Percentiles rank a stretch among this genome's conserved stretches.
These are phyloP conservation scores for Boletus huronensis DNA, from an alignment of 768 basidiomycete genomes.

Conservation along the genomic window DNA sequence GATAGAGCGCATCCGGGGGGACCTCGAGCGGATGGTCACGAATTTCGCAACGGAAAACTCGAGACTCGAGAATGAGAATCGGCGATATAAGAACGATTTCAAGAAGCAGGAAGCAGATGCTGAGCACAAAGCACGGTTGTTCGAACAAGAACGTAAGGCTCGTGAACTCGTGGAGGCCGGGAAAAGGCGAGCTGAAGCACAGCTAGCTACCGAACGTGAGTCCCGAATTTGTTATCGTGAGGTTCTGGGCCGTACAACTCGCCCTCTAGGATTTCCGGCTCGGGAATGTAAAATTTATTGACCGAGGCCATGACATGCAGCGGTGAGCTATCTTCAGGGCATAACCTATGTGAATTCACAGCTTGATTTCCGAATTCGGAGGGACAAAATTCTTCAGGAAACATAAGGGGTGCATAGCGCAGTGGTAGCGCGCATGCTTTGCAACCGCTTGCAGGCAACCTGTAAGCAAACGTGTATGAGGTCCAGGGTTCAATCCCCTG, in stretches of 20 bases:
- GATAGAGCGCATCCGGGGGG: conserved; percentile 38
- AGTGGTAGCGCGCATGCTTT: conserved; percentile 42
- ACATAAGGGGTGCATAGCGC: conserved; percentile 15
- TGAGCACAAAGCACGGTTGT: conserved; percentile 13
- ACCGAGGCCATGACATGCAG: neutral
- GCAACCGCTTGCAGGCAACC: conserved; percentile 15
- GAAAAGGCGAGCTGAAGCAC: conserved; percentile 14
- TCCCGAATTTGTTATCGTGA: too few species aligned
- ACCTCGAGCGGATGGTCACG: conserved; percentile 38
- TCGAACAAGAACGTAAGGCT: conserved; percentile 26
- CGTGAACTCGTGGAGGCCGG: conserved; percentile 24
- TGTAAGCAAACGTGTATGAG: conserved; percentile 31
- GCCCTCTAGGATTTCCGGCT: neutral
- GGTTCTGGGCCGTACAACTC: neutral
- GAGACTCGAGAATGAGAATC: conserved; percentile 28
- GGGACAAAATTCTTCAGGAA: too few species aligned
- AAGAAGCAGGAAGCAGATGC: conserved; percentile 21
- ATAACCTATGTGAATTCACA: neutral
- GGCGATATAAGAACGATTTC: conserved; percentile 16
- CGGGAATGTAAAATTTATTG: neutral
- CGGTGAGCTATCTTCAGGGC: too few species aligned
- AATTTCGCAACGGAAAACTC: conserved; percentile 37
- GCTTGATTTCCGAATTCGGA: neutral
- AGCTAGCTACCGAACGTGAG: conserved; percentile 16
- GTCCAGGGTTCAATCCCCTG: conserved; percentile 44